Evolutionary conservation across 163 green algal species (phyloP), one percentile per base, ranked within the genome.

Genomic region (Scenedesmus sp.): DNA sequence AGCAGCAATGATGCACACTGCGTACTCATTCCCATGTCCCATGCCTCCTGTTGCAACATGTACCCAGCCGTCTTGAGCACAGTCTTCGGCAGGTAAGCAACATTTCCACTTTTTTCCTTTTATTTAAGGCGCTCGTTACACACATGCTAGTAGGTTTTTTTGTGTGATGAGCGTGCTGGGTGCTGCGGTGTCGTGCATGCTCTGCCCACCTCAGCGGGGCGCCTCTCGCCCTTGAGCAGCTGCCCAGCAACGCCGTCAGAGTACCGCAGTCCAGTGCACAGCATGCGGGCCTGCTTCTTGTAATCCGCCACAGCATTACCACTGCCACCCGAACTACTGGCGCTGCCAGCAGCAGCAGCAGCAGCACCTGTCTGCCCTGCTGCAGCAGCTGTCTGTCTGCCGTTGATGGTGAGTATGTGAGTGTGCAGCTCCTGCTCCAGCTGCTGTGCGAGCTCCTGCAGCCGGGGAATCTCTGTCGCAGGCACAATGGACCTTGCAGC

Each of bases 191-290:
- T n/a, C n/a, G n/a, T 24, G 43, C 0, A 51, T 6, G 13, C 42
- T 4, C 26, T 26, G n/a, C 43, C 73, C 16, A 90, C 86, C 86
- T 90, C 72, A 37, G 3, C 59, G 1, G 80, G n/a, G 24, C 20
- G 9, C 30, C 37, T 44, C 26, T 79, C 59, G 1, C 87, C 80
- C 1, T 26, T 33, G 0, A 91, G 81, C 53, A 91, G 87, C 61
- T 43, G 37, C 18, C 49, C 40, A 18, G 87, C 80, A 16, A 91
- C 40, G 46, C 87, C 87, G 51, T 91, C 87, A 42, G 42, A 15
- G 44, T 91, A 53, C 10, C 87, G 68, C 51, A 91, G 70, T 65
- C 51, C 87, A 51, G 87, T 81, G 81, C 49, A 82, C 35, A 91
- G 35, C 59, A 88, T 81, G 24, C 87, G 40, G 0, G 79, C 79